Conservation (phyloP, 176 grass and related monocot species). For the Ampelocalamus luodianensis region DNA sequence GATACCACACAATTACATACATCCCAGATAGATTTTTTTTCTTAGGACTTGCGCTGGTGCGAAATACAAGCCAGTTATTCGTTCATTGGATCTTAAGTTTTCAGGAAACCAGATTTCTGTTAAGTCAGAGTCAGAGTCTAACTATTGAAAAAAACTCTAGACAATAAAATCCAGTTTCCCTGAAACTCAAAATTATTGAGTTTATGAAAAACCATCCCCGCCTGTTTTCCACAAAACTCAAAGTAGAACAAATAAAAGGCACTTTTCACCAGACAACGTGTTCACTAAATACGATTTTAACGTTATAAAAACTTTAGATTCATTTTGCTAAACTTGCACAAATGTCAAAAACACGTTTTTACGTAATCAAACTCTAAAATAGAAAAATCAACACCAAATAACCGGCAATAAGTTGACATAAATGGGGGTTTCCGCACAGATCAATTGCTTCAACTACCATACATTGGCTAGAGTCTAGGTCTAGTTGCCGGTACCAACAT, state of each 20-base stretch:
- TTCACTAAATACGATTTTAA: background rate
- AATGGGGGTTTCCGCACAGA: background rate
- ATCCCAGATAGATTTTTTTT: background rate
- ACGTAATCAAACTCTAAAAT: background rate
- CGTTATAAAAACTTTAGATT: background rate
- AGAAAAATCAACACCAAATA: background rate
- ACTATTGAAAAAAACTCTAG: background rate
- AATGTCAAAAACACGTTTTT: background rate
- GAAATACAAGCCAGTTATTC: background rate
- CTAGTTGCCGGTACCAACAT: background rate
- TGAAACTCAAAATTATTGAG: background rate
- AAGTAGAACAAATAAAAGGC: background rate
- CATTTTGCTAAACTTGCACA: background rate
- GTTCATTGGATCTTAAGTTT: background rate
- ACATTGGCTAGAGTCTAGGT: slow-evolving; percentile 26
- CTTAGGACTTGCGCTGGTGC: background rate
- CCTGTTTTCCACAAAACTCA: background rate
- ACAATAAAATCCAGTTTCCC: background rate
- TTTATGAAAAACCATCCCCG: background rate
- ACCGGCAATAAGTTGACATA: background rate
- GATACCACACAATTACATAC: background rate
- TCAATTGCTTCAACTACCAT: background rate
- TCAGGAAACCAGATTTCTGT: background rate
- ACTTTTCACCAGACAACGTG: background rate
- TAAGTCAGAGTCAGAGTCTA: background rate